phyloP scores from a whole-genome alignment of 228 moss, liverwort and hornwort genomes.

The Sphagnum magellanicum region DNA sequence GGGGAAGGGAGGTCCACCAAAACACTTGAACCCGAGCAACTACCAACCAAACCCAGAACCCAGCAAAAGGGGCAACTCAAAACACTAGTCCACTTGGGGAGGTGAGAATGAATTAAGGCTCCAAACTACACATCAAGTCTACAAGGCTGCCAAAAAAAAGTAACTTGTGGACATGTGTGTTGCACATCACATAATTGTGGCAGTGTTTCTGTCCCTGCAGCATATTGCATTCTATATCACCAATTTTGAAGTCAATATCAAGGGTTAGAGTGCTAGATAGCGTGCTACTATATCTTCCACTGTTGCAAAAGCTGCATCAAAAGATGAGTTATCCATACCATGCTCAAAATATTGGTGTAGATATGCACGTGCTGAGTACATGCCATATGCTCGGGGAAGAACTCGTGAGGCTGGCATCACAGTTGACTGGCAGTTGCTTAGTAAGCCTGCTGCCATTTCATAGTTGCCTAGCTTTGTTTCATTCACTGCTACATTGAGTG shows the following conservation, averaged over 20 bases:
- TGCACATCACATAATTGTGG: no score
- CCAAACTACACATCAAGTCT: no score
- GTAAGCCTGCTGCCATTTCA: slow-evolving; percentile 55
- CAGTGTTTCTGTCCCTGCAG: no score
- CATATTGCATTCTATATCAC: no score
- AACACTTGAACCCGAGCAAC: no score
- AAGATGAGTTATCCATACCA: slow-evolving; percentile 70
- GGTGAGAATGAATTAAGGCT: no score
- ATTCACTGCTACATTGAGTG: slow-evolving; percentile 51
- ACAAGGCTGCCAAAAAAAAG: no score
- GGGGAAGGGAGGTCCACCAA: no score
- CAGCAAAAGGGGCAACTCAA: no score
- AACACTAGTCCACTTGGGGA: no score
- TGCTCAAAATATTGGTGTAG: slow-evolving; percentile 79
- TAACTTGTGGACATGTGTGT: no score
- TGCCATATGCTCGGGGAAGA: slow-evolving; percentile 56
- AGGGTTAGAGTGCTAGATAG: slow-evolving; percentile 26
- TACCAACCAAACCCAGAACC: no score
- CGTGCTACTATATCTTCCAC: slow-evolving; percentile 67
- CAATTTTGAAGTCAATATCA: background rate
- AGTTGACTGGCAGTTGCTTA: slow-evolving; percentile 84
- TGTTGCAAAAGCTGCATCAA: slow-evolving; percentile 75
- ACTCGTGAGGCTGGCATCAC: slow-evolving; percentile 57
- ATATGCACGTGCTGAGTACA: slow-evolving; percentile 79
- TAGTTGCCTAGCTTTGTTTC: slow-evolving; percentile 49